A percentile compares a stretch with the other conserved stretches of the same genome.
Evolutionary conservation across 2,329 filamentous ascomycete species (phyloP).

Genomic region (Colletotrichum paranaense): DNA sequence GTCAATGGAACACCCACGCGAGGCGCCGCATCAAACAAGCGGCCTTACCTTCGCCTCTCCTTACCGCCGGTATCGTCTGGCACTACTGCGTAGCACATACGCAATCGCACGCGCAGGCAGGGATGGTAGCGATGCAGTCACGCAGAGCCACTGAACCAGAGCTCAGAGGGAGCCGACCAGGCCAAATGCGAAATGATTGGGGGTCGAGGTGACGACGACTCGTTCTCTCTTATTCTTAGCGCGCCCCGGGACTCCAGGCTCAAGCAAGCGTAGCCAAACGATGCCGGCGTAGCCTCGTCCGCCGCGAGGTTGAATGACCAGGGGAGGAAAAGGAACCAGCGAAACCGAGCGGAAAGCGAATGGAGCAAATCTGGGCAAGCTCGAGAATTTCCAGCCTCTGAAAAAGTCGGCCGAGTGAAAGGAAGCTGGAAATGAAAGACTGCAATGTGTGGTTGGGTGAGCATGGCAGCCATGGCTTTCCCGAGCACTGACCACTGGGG

Average conservation of each 20-base stretch:
- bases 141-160: neutral
- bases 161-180: conserved; percentile 8
- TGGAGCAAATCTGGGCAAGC: neutral
- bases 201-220: conserved; percentile 26
- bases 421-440: neutral
- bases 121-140: neutral
- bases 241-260: conserved; percentile 1
- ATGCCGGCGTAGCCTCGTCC: conserved; percentile 15
- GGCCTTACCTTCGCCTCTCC: neutral
- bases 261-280: conserved; percentile 7
- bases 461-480: neutral
- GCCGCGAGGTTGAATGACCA: neutral
- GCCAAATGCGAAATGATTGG: conserved; percentile 19
- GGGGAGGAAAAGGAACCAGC: neutral
- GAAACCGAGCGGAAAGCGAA: conserved; percentile 14
- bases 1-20: neutral
- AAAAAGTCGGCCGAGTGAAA: neutral
- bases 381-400: neutral
- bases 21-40: conserved; percentile 6
- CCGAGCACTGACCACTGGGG: neutral
- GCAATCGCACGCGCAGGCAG: neutral
- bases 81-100: neutral
- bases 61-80: conserved; percentile 15
- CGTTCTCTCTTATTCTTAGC: conserved; percentile 15
- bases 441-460: neutral